phyloP scores from a whole-genome alignment of 2,329 filamentous ascomycete species.

The Sporothrix pseudoabietina region DNA sequence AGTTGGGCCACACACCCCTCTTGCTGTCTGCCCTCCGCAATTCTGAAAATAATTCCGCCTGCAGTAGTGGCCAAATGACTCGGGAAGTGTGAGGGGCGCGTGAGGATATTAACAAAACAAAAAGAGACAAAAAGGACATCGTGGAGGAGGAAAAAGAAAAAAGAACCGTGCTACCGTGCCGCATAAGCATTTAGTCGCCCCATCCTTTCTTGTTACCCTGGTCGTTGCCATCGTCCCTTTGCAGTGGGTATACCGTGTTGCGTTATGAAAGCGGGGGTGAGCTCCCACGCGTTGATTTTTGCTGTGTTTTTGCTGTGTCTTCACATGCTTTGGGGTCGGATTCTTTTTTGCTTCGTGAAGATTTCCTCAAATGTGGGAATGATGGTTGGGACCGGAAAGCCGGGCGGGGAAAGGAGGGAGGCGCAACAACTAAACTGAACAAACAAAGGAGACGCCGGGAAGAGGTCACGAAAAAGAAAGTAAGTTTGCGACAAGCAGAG shows the following conservation, averaged over 20 bases:
- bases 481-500: not conserved
- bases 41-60: not conserved
- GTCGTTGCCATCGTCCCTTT: not conserved
- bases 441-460: not conserved
- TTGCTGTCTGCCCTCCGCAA: not conserved
- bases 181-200: constrained; percentile 10
- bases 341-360: not conserved
- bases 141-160: not conserved
- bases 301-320: not conserved
- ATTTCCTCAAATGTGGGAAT: not conserved
- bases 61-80: constrained; percentile 10
- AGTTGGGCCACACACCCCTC: not conserved
- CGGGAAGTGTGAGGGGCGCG: not conserved
- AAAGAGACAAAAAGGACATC: not conserved
- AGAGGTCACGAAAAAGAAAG: constrained; percentile 5
- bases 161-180: not conserved
- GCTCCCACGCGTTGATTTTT: not conserved
- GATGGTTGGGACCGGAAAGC: constrained; percentile 14
- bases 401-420: not conserved
- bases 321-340: constrained; percentile 8
- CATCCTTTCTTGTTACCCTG: not conserved
- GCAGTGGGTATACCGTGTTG: not conserved
- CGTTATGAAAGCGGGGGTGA: constrained; percentile 1
- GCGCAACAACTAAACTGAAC: not conserved
- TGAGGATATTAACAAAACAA: not conserved